phyloP scores from a whole-genome alignment of 2,329 filamentous ascomycete genomes.

The Teratosphaeria viscida region DNA sequence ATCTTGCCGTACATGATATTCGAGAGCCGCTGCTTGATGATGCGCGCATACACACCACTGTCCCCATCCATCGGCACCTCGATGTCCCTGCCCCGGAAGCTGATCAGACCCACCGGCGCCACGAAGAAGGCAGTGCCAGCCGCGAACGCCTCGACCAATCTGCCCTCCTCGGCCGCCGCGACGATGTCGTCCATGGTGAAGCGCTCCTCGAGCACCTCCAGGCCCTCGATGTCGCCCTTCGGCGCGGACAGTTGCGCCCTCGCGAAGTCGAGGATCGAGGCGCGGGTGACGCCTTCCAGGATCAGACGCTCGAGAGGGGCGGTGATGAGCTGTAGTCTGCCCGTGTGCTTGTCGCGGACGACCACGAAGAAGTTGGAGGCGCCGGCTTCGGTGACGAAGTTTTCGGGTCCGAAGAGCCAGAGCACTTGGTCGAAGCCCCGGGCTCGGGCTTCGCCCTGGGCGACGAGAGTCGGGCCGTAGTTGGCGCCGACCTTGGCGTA shows the following conservation, averaged over 20 bases:
- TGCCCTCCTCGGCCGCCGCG: conserved; percentile 61
- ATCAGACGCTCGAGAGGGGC: conserved; percentile 73
- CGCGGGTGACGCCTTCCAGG: conserved; percentile 76
- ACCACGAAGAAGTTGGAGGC: conserved; percentile 88
- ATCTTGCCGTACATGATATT: conserved; percentile 41
- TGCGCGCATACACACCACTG: conserved; percentile 31
- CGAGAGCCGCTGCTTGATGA: conserved; percentile 37
- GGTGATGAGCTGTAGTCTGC: conserved; percentile 64
- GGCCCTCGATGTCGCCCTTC: conserved; percentile 26
- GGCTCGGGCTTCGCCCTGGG: conserved; percentile 62
- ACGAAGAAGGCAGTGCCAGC: conserved; percentile 65
- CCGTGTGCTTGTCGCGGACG: conserved; percentile 48
- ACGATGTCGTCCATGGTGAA: conserved; percentile 73
- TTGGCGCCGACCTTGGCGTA: conserved; percentile 90
- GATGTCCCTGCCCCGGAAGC: conserved; percentile 35
- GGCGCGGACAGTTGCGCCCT: conserved; percentile 44
- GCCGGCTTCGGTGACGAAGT: conserved; percentile 78
- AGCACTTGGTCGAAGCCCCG: conserved; percentile 79
- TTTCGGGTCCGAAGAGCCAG: conserved; percentile 77
- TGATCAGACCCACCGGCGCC: conserved; percentile 35
- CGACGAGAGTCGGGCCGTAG: conserved; percentile 75
- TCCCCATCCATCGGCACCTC: conserved; percentile 34
- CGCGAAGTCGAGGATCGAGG: conserved; percentile 66
- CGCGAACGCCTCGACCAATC: conserved; percentile 75
- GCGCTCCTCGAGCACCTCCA: conserved; percentile 68